Percentiles rank a stretch among this genome's conserved stretches.
These are phyloP conservation scores for Ceratocystis lukuohia DNA, from an alignment of 2,329 filamentous ascomycete species.

Conservation along the genomic window DNA sequence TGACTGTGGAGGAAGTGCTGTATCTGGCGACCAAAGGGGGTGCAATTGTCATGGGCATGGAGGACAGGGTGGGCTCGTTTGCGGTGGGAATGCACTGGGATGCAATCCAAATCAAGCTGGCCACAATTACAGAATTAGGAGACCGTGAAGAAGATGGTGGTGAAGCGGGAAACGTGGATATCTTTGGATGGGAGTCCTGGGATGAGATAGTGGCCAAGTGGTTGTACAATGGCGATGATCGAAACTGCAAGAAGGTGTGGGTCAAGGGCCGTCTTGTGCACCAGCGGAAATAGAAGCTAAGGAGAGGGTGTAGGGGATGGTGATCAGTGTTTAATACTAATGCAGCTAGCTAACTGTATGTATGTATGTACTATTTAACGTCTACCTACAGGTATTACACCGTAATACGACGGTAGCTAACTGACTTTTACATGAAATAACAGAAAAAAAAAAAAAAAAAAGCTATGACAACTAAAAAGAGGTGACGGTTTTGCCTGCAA, in stretches of 20 bases:
- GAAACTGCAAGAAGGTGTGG: conserved; percentile 83
- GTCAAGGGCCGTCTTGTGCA: conserved; percentile 75
- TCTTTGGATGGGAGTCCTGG: conserved; percentile 90
- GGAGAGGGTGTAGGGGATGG: not conserved
- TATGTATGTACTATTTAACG: too few species aligned
- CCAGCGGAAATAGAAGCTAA: conserved; percentile 27
- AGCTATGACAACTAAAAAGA: too few species aligned
- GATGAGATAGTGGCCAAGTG: conserved; percentile 80
- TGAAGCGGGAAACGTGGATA: conserved; percentile 55
- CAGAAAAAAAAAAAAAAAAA: too few species aligned
- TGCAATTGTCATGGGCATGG: conserved; percentile 64
- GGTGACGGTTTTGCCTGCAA: too few species aligned
- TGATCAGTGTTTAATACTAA: too few species aligned
- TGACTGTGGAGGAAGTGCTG: conserved; percentile 75
- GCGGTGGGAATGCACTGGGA: conserved; percentile 83
- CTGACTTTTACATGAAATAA: too few species aligned
- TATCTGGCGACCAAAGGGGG: conserved; percentile 83
- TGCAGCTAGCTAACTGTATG: too few species aligned
- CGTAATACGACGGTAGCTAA: too few species aligned
- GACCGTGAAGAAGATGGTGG: conserved; percentile 22
- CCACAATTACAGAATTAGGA: conserved; percentile 33
- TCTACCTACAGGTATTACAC: too few species aligned
- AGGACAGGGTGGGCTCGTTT: conserved; percentile 61
- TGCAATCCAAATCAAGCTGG: conserved; percentile 65
- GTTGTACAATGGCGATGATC: conserved; percentile 85